phyloP scores from a whole-genome alignment of 2,329 filamentous ascomycete genomes.

The Metarhizium rileyi region DNA sequence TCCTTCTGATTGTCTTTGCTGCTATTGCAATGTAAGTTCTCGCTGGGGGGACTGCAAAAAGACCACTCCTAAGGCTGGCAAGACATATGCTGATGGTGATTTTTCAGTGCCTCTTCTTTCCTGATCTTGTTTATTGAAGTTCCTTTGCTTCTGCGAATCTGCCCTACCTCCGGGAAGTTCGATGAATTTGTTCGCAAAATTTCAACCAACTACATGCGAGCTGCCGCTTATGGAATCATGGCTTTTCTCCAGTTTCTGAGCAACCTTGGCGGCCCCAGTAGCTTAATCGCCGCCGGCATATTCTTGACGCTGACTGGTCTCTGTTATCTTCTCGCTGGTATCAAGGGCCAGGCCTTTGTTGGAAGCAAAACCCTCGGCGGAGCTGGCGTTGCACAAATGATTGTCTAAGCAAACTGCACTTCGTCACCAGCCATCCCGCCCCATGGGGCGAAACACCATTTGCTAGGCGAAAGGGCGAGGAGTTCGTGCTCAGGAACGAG shows the following conservation, averaged over 20 bases:
- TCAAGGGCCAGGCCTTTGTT: constrained; percentile 79
- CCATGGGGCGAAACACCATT: neutral
- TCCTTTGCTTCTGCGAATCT: constrained; percentile 91
- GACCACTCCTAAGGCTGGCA: neutral
- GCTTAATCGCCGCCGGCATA: constrained; percentile 77
- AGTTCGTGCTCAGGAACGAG: neutral
- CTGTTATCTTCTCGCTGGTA: constrained; percentile 71
- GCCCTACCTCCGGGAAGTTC: constrained; percentile 84
- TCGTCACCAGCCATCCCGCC: neutral
- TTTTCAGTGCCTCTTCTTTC: constrained; percentile 53
- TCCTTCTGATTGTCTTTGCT: constrained; percentile 40
- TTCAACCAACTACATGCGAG: constrained; percentile 95
- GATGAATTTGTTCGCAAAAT: constrained; percentile 84
- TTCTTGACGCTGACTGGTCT: constrained; percentile 65
- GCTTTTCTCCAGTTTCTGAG: constrained; percentile 78
- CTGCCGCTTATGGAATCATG: constrained; percentile 75
- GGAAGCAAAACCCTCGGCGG: constrained; percentile 95
- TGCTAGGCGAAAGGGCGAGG: neutral
- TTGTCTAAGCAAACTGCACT: constrained; percentile 51
- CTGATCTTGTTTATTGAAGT: constrained; percentile 81
- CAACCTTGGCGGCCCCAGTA: constrained; percentile 52
- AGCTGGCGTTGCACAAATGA: constrained; percentile 93
- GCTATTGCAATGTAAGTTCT: constrained; percentile 43
- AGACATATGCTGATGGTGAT: neutral
- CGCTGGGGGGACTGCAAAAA: neutral